A percentile compares a stretch with the other conserved stretches of the same genome.
Evolutionary conservation across 176 grass and related monocot species (phyloP).

Genomic region (Bolboschoenus planiculmis): DNA sequence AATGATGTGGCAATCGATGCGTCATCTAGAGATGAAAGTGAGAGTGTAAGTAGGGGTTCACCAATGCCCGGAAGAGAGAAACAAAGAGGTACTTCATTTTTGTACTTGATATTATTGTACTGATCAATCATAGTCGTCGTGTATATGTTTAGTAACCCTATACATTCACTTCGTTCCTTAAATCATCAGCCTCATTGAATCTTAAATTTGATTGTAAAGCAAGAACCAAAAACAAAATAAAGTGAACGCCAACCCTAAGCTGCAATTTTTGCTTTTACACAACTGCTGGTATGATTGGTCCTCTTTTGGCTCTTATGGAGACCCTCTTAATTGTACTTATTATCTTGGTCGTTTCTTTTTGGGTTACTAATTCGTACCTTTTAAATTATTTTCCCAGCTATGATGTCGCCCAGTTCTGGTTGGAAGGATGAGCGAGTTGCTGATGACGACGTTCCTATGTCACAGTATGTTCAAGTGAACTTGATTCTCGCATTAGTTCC

Average conservation of each 20-base stretch:
- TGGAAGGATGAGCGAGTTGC: background rate
- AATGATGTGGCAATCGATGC: constrained; percentile 37
- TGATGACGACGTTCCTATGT: background rate
- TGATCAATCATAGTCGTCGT: background rate
- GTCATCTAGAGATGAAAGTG: constrained; percentile 39
- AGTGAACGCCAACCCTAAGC: background rate
- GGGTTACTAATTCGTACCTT: background rate
- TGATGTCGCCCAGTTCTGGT: background rate
- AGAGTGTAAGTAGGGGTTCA: constrained; percentile 21
- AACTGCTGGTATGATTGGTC: too few relatives aligned
- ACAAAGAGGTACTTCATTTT: constrained; percentile 26
- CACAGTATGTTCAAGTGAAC: constrained; percentile 11
- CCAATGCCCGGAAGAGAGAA: constrained; percentile 23
- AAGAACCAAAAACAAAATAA: background rate
- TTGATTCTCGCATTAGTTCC: constrained; percentile 5
- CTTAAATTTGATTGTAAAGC: background rate
- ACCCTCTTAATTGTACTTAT: background rate
- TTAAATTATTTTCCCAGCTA: background rate
- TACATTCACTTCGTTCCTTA: background rate
- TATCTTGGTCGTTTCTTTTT: background rate
- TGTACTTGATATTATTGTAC: constrained; percentile 12
- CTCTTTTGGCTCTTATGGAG: background rate
- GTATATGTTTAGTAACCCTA: background rate
- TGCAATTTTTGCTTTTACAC: background rate
- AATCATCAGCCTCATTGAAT: background rate